These are phyloP conservation scores for Apiotrichum gracile DNA, from an alignment of 1,284 basidiomycete genomes.

Conservation along the genomic window DNA sequence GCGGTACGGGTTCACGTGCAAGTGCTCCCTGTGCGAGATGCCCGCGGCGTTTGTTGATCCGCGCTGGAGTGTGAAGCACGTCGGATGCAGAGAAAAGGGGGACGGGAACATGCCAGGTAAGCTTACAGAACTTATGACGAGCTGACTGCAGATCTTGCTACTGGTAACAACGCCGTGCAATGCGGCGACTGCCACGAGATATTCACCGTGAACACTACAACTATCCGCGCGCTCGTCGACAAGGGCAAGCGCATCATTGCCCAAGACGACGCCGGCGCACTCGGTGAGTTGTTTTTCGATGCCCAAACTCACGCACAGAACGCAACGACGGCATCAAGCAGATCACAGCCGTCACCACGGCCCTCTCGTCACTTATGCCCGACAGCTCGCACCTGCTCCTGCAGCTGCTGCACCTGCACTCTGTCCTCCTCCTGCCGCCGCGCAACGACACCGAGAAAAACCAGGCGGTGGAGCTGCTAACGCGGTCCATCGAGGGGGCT, in stretches of 20 bases:
- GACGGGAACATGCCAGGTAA: conserved; percentile 26
- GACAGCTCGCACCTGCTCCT: conserved; percentile 69
- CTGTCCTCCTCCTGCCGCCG: conserved; percentile 26
- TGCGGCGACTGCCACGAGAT: conserved; percentile 52
- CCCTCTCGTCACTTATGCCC: conserved; percentile 61
- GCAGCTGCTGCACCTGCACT: conserved; percentile 61
- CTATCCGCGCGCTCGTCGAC: conserved; percentile 56
- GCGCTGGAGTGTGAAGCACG: conserved; percentile 53
- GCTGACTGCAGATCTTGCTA: conserved; percentile 12
- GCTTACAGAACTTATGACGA: not conserved
- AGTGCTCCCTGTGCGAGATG: conserved; percentile 57
- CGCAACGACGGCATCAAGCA: conserved; percentile 57
- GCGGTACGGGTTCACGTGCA: conserved; percentile 75
- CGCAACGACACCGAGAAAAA: conserved; percentile 14
- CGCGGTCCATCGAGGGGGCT: conserved; percentile 57
- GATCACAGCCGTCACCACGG: conserved; percentile 57
- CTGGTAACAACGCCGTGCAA: not conserved
- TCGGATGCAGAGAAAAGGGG: conserved; percentile 18
- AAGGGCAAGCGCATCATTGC: conserved; percentile 64
- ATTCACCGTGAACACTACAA: conserved; percentile 51
- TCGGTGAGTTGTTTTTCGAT: conserved; percentile 21
- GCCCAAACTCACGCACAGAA: not conserved
- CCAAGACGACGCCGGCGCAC: conserved; percentile 59
- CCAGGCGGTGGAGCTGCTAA: conserved; percentile 54
- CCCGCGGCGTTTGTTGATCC: conserved; percentile 53